A percentile compares a stretch with the other conserved stretches of the same genome.
Evolutionary conservation across 1,284 basidiomycete species (phyloP).

Genomic region (Salmacisia buchloeana): DNA sequence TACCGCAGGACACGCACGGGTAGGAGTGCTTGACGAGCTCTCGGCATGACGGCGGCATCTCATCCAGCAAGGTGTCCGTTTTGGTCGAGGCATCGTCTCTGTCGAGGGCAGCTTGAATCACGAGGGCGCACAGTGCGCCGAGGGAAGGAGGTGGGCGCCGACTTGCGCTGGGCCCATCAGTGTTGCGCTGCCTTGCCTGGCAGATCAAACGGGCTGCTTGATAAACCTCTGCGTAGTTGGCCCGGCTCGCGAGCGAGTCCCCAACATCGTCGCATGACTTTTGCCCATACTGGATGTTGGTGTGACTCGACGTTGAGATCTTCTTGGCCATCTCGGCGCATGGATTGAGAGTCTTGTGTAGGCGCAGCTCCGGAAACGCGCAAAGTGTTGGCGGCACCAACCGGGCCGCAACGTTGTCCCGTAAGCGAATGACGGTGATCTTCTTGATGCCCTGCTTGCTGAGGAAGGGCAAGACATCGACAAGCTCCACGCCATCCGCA

Average conservation of each 20-base stretch:
- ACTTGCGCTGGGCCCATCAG: no score
- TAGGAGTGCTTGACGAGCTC: neutral
- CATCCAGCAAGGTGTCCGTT: neutral
- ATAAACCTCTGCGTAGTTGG: no score
- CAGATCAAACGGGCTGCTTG: no score
- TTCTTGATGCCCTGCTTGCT: neutral
- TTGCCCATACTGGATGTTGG: no score
- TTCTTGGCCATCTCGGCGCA: neutral
- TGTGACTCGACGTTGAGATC: neutral
- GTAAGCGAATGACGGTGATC: neutral
- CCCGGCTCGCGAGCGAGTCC: no score
- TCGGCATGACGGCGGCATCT: neutral
- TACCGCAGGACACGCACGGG: neutral
- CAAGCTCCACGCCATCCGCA: neutral
- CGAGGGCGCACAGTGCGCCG: neutral
- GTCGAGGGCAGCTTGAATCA: neutral
- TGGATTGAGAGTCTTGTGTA: neutral
- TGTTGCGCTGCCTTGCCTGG: neutral
- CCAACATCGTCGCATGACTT: no score
- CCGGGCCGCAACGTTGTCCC: no score
- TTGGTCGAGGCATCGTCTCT: neutral
- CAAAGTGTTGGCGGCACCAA: neutral
- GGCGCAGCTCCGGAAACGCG: neutral
- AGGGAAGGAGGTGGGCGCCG: neutral
- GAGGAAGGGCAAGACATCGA: neutral